Percentiles rank a stretch among this genome's conserved stretches.
Evolutionary conservation across 2,329 filamentous ascomycete species (phyloP).

Genomic region (Alternaria sp.): DNA sequence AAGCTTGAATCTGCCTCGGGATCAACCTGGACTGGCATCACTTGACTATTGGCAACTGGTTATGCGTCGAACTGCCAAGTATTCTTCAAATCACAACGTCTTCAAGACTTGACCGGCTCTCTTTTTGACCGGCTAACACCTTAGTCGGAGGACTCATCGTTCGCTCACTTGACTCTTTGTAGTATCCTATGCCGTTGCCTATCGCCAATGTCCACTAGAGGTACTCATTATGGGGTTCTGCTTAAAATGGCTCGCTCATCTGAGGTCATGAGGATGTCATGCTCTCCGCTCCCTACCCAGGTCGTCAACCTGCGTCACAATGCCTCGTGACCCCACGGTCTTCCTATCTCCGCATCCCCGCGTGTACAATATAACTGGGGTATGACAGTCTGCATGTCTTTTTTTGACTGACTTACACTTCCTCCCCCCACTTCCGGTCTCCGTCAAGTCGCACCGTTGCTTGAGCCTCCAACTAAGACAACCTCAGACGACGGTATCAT

Average conservation of each 20-base stretch:
- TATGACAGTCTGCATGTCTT: neutral
- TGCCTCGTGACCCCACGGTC: slow-evolving; percentile 2
- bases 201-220: neutral
- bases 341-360: neutral
- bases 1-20: neutral
- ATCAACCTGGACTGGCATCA: neutral
- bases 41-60: neutral
- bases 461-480: neutral
- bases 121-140: neutral
- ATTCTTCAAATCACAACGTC: neutral
- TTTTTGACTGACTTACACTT: neutral
- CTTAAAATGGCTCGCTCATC: neutral
- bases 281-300: neutral
- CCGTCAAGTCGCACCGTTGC: neutral
- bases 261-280: slow-evolving; percentile 6
- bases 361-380: neutral
- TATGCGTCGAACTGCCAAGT: neutral
- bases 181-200: neutral
- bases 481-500: neutral
- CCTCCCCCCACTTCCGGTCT: neutral
- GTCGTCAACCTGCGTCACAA: neutral
- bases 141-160: neutral
- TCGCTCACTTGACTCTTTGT: neutral
- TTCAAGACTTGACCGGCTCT: neutral
- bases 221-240: neutral